These are phyloP conservation scores for Clavispora vitiphila DNA, from an alignment of 805 yeast genomes.

Conservation along the genomic window DNA sequence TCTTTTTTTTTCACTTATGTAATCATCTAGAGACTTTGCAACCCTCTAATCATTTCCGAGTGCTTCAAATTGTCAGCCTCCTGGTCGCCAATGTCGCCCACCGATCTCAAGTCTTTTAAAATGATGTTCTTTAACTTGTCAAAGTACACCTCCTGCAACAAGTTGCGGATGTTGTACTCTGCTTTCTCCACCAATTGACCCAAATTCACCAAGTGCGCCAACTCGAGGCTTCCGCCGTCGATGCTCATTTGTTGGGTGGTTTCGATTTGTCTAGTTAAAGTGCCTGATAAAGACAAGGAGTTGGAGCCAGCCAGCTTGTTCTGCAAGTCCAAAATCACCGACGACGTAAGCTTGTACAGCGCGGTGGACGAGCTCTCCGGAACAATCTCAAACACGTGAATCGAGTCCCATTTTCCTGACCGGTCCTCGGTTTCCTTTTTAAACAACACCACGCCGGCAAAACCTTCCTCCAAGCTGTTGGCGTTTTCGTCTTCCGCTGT, in stretches of 20 bases:
- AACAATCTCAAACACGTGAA: constrained; percentile 81
- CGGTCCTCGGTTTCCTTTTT: constrained; percentile 58
- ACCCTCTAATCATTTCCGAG: constrained; percentile 33
- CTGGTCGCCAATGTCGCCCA: constrained; percentile 30
- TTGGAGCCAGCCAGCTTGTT: constrained; percentile 9
- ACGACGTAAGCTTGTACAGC: constrained; percentile 73
- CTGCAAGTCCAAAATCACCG: constrained; percentile 73
- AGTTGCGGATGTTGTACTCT: constrained; percentile 79
- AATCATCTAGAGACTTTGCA: constrained; percentile 25
- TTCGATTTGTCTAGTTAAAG: constrained; percentile 77
- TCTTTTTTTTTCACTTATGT: not conserved
- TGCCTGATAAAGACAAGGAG: constrained; percentile 62
- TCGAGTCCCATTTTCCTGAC: constrained; percentile 80
- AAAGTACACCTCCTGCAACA: constrained; percentile 89
- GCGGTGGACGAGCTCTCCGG: constrained; percentile 36
- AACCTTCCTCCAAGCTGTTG: constrained; percentile 43
- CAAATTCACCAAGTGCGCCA: constrained; percentile 77
- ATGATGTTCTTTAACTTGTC: constrained; percentile 90
- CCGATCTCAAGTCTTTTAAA: constrained; percentile 38
- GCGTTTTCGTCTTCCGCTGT: constrained; percentile 50
- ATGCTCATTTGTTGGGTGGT: constrained; percentile 40
- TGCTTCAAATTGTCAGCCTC: constrained; percentile 29
- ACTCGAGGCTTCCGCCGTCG: constrained; percentile 37
- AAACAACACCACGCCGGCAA: constrained; percentile 88
- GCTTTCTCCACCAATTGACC: constrained; percentile 85